Evolutionary conservation across 116 monocot species (phyloP), one percentile per base, ranked within the genome.

Genomic region (Iris pallida): DNA sequence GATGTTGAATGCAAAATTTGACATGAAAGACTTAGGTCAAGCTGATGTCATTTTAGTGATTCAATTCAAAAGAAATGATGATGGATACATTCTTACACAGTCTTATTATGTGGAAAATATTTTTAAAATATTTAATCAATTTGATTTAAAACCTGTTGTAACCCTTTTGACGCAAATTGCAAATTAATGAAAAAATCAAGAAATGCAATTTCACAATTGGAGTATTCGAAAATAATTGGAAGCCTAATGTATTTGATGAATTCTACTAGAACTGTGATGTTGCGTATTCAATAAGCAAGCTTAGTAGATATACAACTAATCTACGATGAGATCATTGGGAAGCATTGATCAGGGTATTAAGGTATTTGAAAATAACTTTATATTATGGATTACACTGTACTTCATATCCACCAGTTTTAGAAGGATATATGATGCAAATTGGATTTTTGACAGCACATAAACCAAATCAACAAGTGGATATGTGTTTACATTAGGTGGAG

Each of bases 351-450:
- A 61, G 61, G 20, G 42, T 61, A 8, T 12, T 61, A 17, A 61
- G 42, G 7, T 61, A 61, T 41, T 41, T 40, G 14, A 61, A 43
- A 61, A 4, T 5, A 4, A 61, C 61, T 6, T 19, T 58, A 15
- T 19, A 61, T 42, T 43, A 61, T 61, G 61, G 61, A 19, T 41
- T 61, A 30, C 20, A 41, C 12, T 20, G 41, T 41, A 61, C 8
- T 5, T 8, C 1, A 20, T 61, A 41, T 61, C 61, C 61, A 10
- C 20, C 61, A 19, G 61, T 61, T 9, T 61, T 61, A 7, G 61
- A 61, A 42, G 61, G 61, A 30, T 61, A 61, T 43, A 30, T 43
- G 20, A 61, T 61, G 41, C 61, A 4, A 61, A 61, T 17, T 61
- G 41, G 19, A 61, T 61, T 43, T 61, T 30, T 8, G 30, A 61